Percentiles rank a stretch among this genome's conserved stretches.
These are phyloP conservation scores for Leccinum obscurum DNA, from an alignment of 768 basidiomycete genomes.

Conservation along the genomic window DNA sequence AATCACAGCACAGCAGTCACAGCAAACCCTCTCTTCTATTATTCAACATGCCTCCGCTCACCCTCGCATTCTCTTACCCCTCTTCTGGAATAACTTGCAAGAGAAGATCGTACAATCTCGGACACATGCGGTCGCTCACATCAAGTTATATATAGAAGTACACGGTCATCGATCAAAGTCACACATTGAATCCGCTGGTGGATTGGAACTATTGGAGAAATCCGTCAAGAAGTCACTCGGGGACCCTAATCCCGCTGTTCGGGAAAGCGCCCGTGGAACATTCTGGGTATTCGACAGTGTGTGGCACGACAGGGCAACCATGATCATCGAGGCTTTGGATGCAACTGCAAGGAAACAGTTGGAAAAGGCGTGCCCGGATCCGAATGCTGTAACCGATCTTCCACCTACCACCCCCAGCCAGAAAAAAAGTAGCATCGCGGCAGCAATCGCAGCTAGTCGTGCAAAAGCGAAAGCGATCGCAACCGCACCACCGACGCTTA, in stretches of 20 bases:
- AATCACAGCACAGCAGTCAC: slow-evolving; percentile 83
- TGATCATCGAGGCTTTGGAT: slow-evolving; percentile 70
- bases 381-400: slow-evolving; percentile 39
- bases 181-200: slow-evolving; percentile 67
- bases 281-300: slow-evolving; percentile 82
- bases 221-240: slow-evolving; percentile 67
- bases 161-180: slow-evolving; percentile 67
- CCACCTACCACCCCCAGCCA: slow-evolving; percentile 53
- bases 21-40: slow-evolving; percentile 65
- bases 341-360: slow-evolving; percentile 71
- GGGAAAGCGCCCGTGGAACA: slow-evolving; percentile 64
- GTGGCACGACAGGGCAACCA: slow-evolving; percentile 70
- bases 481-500: no score
- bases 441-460: no score
- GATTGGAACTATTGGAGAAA: slow-evolving; percentile 72
- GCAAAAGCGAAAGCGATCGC: no score
- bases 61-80: slow-evolving; percentile 65
- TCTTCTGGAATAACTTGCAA: slow-evolving; percentile 65
- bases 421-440: no score
- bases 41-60: slow-evolving; percentile 70
- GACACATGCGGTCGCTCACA: slow-evolving; percentile 62
- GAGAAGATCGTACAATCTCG: slow-evolving; percentile 85
- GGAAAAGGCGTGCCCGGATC: slow-evolving; percentile 79
- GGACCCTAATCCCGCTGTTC: slow-evolving; percentile 80
- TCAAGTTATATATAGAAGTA: slow-evolving; percentile 71